Evolutionary conservation across 441 rosid species (phyloP).

Genomic region (Mallotus japonicus): DNA sequence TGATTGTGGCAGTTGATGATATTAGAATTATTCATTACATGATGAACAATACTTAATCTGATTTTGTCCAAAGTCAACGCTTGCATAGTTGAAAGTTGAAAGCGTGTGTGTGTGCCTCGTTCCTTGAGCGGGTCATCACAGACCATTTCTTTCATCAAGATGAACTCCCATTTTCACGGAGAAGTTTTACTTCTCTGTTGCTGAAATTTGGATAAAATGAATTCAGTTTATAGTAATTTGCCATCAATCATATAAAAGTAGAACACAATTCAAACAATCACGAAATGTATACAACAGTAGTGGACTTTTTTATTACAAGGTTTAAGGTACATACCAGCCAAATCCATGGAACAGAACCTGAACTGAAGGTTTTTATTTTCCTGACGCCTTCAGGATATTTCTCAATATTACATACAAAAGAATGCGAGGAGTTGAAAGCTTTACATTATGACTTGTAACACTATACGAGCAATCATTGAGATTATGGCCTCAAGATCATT

Average conservation of each 20-base stretch:
- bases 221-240: not conserved
- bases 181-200: not conserved
- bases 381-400: not conserved
- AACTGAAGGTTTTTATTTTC: not conserved
- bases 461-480: not conserved
- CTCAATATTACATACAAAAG: conserved; percentile 10
- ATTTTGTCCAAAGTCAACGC: not conserved
- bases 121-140: not conserved
- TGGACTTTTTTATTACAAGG: conserved; percentile 1
- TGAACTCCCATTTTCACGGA: too few species aligned
- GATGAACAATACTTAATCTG: not conserved
- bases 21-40: too few species aligned
- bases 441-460: conserved; percentile 16
- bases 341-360: not conserved
- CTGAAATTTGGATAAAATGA: not conserved
- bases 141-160: too few species aligned
- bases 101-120: not conserved
- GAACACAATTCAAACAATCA: not conserved
- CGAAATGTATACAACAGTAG: not conserved
- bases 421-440: conserved; percentile 3
- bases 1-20: not conserved
- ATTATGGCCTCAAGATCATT: not conserved
- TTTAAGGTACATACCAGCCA: not conserved
- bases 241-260: not conserved
- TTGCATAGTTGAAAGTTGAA: not conserved